A percentile compares a stretch with the other conserved stretches of the same genome.
Conservation (phyloP, 75 land plant species). For the Isoetes taiwanensis region DNA sequence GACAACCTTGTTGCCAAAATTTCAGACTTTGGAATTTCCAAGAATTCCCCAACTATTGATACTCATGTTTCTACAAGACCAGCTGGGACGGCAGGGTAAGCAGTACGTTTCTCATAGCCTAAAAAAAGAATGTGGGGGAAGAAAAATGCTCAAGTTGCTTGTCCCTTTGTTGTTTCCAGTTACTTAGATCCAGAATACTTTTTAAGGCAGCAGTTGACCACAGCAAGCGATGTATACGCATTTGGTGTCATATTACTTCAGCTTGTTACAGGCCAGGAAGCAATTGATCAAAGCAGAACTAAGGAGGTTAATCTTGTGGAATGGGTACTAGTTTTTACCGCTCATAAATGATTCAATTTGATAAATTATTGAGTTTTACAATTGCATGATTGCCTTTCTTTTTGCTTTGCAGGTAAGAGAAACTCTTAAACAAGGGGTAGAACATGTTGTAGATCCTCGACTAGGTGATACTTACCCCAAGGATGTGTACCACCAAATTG, state of each 20-base stretch:
- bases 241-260: slow-evolving; percentile 16
- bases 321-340: slow-evolving; percentile 1
- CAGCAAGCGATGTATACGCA: slow-evolving; percentile 17
- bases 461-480: slow-evolving; percentile 8
- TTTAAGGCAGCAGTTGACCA: slow-evolving; percentile 13
- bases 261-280: slow-evolving; percentile 14
- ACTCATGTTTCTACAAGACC: slow-evolving; percentile 21
- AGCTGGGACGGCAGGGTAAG: slow-evolving; percentile 21
- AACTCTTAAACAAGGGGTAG: background rate
- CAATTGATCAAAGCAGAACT: slow-evolving; percentile 6
- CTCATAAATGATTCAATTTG: background rate
- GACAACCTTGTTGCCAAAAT: slow-evolving; percentile 31
- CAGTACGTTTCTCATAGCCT: background rate
- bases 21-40: slow-evolving; percentile 48
- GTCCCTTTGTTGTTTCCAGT: too few species aligned
- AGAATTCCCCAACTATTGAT: slow-evolving; percentile 9
- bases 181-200: slow-evolving; percentile 15
- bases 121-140: too few species aligned
- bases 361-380: too few species aligned
- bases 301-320: slow-evolving; percentile 8
- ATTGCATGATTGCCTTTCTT: background rate
- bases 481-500: slow-evolving; percentile 4
- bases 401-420: slow-evolving; percentile 8
- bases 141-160: too few species aligned
- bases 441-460: slow-evolving; percentile 7